Evolutionary conservation across 345 rosid genomes (phyloP), one percentile per base, ranked within the genome.

Genomic region (Gossypium herbaceum): DNA sequence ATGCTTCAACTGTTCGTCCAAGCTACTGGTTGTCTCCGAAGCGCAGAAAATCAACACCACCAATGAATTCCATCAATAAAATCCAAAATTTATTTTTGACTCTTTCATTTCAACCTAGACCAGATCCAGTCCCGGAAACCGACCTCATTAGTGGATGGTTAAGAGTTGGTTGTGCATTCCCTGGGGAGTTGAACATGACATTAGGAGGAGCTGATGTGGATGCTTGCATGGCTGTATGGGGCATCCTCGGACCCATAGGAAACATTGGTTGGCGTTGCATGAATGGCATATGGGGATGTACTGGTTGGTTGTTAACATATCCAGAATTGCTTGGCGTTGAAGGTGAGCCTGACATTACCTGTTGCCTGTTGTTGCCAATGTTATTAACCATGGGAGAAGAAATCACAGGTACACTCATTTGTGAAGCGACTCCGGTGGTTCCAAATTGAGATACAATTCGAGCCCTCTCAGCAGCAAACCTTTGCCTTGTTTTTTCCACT

Each of bases 401-500:
- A 79, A 78, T 81, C 15, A 87, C 88, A 20, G 91, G 82, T 71
- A 80, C 81, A 78, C 59, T 86, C 66, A 74, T 77, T 76, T 85
- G 92, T 66, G 88, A 79, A 51, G 86, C 58, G 68, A 80, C 81
- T 66, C 92, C 94, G n/a, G 86, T 44, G 68, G 94, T 80, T 74
- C 89, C 89, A 16, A 91, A 81, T 88, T 90, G 86, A 68, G 92
- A 87, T 48, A 85, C 67, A 70, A 91, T 73, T 22, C 94, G 97
- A 17, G 86, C 84, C 56, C 93, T 81, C 80, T 94, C 99, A 6
- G 92, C 82, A 19, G 89, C 89, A 79, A 85, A 84, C 80, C 94
- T 88, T 84, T 90, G 99, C 79, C 99, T 92, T 0, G 92, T 70
- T 86, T 90, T 93, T 81, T 94, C 98, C 63, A 92, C 96, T 87